A percentile compares a stretch with the other conserved stretches of the same genome.
phyloP scores from a whole-genome alignment of 1,284 basidiomycete genomes.

The Heterobasidion parviporum region DNA sequence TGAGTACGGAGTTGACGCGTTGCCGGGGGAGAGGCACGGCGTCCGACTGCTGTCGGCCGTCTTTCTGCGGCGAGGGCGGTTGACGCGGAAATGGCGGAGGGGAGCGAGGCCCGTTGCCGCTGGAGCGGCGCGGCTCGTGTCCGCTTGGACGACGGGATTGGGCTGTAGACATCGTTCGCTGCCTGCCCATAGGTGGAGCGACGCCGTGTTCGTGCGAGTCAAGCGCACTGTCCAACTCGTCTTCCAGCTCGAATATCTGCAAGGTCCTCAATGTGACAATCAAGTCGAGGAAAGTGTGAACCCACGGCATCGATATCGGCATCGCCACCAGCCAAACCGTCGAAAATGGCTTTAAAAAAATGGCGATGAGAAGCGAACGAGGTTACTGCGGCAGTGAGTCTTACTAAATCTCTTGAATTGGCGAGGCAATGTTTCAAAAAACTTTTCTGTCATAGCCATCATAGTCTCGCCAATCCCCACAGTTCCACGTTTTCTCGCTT shows the following conservation, averaged over 20 bases:
- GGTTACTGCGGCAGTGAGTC: slow-evolving; percentile 16
- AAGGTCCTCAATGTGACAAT: background rate
- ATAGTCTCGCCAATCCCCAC: slow-evolving; percentile 69
- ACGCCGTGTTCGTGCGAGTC: slow-evolving; percentile 30
- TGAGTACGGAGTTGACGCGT: slow-evolving; percentile 39
- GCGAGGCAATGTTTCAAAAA: slow-evolving; percentile 67
- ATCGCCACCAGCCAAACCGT: slow-evolving; percentile 61
- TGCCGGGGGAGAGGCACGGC: slow-evolving; percentile 23
- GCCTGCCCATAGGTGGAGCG: background rate
- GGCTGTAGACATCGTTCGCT: background rate
- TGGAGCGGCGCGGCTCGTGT: slow-evolving; percentile 1
- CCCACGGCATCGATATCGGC: slow-evolving; percentile 70
- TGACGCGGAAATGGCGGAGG: slow-evolving; percentile 1
- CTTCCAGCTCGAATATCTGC: slow-evolving; percentile 79
- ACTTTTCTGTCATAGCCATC: slow-evolving; percentile 52
- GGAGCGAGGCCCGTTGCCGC: slow-evolving; percentile 1
- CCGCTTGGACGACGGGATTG: background rate
- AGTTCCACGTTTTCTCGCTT: slow-evolving; percentile 56
- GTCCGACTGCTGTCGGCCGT: slow-evolving; percentile 6
- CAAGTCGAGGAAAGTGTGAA: background rate
- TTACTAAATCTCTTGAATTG: slow-evolving; percentile 64
- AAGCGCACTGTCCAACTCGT: slow-evolving; percentile 56
- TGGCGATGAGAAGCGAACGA: slow-evolving; percentile 8
- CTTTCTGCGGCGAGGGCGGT: slow-evolving; percentile 3
- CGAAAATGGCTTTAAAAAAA: slow-evolving; percentile 57